A percentile compares a stretch with the other conserved stretches of the same genome.
phyloP scores from a whole-genome alignment of 1,284 basidiomycete genomes.

The Puccinia polysora region DNA sequence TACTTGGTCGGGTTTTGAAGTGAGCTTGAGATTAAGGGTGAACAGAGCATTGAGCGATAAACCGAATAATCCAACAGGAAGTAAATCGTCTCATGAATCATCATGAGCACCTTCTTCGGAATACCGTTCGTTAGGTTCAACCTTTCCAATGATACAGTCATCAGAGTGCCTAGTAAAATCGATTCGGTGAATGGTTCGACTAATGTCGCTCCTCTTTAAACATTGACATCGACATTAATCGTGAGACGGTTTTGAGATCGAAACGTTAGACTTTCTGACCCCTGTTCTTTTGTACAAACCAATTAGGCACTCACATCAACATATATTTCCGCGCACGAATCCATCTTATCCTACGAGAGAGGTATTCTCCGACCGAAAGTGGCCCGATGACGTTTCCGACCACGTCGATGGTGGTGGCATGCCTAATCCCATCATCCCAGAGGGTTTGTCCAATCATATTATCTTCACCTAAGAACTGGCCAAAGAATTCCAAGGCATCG shows the following conservation, averaged over 20 bases:
- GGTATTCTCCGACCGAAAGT: slow-evolving; percentile 73
- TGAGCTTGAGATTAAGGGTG: neutral
- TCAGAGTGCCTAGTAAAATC: slow-evolving; percentile 65
- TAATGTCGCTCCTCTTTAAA: slow-evolving; percentile 65
- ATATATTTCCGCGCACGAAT: slow-evolving; percentile 89
- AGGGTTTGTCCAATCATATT: slow-evolving; percentile 85
- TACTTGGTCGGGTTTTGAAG: neutral
- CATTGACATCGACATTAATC: too few species aligned
- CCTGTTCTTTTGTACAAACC: neutral
- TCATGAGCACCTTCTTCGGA: slow-evolving; percentile 45
- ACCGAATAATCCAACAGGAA: slow-evolving; percentile 49
- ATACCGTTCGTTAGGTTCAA: slow-evolving; percentile 52
- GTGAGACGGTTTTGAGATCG: neutral
- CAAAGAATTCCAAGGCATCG: slow-evolving; percentile 67
- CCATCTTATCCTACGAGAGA: slow-evolving; percentile 82
- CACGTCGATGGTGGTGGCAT: slow-evolving; percentile 80
- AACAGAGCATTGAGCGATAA: slow-evolving; percentile 42
- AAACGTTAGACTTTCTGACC: neutral
- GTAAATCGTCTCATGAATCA: slow-evolving; percentile 49
- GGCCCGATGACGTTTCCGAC: slow-evolving; percentile 80
- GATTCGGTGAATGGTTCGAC: slow-evolving; percentile 85
- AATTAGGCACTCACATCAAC: slow-evolving; percentile 58
- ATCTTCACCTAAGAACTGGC: slow-evolving; percentile 84
- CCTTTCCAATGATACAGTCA: slow-evolving; percentile 60
- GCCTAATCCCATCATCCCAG: slow-evolving; percentile 83